phyloP scores from a whole-genome alignment of 2,329 filamentous ascomycete species.

The Claviceps sp. region DNA sequence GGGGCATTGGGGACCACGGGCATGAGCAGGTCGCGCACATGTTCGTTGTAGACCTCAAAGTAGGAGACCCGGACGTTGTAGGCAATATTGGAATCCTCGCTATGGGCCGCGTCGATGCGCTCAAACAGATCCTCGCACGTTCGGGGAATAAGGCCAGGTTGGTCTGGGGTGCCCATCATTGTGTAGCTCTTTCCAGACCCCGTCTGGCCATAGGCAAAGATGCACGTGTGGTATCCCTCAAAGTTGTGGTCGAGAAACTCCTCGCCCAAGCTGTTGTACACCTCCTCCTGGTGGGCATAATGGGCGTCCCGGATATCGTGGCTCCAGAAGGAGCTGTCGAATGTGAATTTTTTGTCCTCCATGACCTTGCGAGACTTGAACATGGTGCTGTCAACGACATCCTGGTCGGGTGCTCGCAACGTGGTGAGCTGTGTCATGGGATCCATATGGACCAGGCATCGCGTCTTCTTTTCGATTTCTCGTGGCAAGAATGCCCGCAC shows the following conservation, averaged over 20 bases:
- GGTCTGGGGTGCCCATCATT: conserved; percentile 81
- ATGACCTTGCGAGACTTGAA: conserved; percentile 57
- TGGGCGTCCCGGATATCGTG: conserved; percentile 66
- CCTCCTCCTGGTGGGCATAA: conserved; percentile 84
- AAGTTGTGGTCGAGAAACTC: conserved; percentile 99
- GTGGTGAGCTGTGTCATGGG: conserved; percentile 75
- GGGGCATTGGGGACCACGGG: conserved; percentile 56
- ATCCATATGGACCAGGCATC: conserved; percentile 88
- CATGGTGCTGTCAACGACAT: conserved; percentile 35
- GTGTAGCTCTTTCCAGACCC: conserved; percentile 97
- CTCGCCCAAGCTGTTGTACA: conserved; percentile 88
- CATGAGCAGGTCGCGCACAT: conserved; percentile 84
- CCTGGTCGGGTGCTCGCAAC: conserved; percentile 50
- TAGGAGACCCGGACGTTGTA: conserved; percentile 97
- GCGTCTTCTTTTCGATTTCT: conserved; percentile 67
- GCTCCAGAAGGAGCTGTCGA: conserved; percentile 98
- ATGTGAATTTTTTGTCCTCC: conserved; percentile 86
- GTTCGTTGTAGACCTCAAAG: conserved; percentile 99
- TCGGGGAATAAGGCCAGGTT: conserved; percentile 83
- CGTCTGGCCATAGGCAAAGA: conserved; percentile 96
- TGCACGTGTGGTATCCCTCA: conserved; percentile 97
- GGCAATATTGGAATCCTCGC: conserved; percentile 79
- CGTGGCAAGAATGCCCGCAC: conserved; percentile 66
- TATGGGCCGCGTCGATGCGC: conserved; percentile 64
- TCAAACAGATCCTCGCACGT: conserved; percentile 95